Base-by-base conservation (phyloP, 331 rosid species). In the Pyracantha coccinea region DNA sequence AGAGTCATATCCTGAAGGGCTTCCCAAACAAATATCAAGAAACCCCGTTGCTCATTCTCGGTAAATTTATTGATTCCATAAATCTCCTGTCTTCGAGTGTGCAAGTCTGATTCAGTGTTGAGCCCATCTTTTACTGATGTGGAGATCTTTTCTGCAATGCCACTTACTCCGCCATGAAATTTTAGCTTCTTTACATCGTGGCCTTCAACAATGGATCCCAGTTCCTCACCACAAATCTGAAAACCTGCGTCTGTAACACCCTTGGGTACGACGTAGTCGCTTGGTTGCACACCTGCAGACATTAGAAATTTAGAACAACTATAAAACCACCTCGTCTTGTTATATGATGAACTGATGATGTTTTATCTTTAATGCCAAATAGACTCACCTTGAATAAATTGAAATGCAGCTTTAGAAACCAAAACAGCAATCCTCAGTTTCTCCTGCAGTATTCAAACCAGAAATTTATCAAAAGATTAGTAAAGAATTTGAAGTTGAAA, bases 1-100 rank as follows among this genome's bases (percentile, higher is more conserved):
- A 95, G 97, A 78, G 99, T 92, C 97, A 90, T 89, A 87, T 92
- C 99, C 31, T 95, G 97, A 76, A 95, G 95, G 71, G 99, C 97
- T 89, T 95, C 99, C 97, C 97, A 92, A 79, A 92, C 96, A 82
- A 95, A 95, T 76, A 95, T 72, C 83, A 86, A 92, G 88, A 95
- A 92, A 77, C 99, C 87, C 77, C 83, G 78, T 16, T 41, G 78
- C 77, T 77, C 85, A 52, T 88, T 87, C 87, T 94, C 99, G 10
- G 90, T 74, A 72, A 95, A 95, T 79, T 88, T 92, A 64, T 95
- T 95, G 72, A 92, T 81, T 76, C 99, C 99, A 72, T 79, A 95
- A 44, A 90, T 53, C 75, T 84, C 75, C 67, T 80, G 87, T 86
- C 97, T 90, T 65, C 68, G 82, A 31, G 67, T 72, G 32, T 81